Conservation (phyloP, 2,329 filamentous ascomycete species). For the Ophiostoma himal-ulmi region DNA sequence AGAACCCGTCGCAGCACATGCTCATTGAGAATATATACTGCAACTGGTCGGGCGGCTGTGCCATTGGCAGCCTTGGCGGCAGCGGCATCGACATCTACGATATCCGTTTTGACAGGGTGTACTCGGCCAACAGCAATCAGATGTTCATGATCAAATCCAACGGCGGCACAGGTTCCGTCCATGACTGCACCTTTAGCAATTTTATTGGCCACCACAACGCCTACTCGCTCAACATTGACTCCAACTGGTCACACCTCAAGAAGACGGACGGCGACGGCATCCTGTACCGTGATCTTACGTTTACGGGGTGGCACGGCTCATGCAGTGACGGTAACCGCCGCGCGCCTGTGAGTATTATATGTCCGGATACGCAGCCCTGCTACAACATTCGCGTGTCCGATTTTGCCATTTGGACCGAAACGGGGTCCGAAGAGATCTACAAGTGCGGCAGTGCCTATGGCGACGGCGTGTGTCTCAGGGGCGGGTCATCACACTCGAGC, state of each 20-base stretch:
- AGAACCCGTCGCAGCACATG: slow-evolving; percentile 47
- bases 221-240: slow-evolving; percentile 51
- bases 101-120: slow-evolving; percentile 51
- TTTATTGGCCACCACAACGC: slow-evolving; percentile 57
- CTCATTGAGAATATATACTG: slow-evolving; percentile 57
- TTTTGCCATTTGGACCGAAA: slow-evolving; percentile 28
- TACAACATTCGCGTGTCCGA: slow-evolving; percentile 23
- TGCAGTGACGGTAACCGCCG: slow-evolving; percentile 44
- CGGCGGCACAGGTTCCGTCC: slow-evolving; percentile 46
- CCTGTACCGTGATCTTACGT: slow-evolving; percentile 46
- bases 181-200: slow-evolving; percentile 43
- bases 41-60: slow-evolving; percentile 55
- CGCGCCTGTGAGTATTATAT: slow-evolving; percentile 46
- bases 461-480: slow-evolving; percentile 18
- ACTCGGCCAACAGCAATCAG: slow-evolving; percentile 55
- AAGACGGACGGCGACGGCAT: slow-evolving; percentile 43
- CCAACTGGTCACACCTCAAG: slow-evolving; percentile 40
- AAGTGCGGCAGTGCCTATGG: slow-evolving; percentile 27
- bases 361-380: slow-evolving; percentile 26
- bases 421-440: slow-evolving; percentile 22
- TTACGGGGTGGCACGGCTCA: slow-evolving; percentile 52
- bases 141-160: slow-evolving; percentile 60
- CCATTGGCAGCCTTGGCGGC: slow-evolving; percentile 47
- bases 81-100: slow-evolving; percentile 43
- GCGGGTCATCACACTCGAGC: neutral